Evolutionary conservation across 2,329 filamentous ascomycete species (phyloP).

Genomic region (Dothistroma septosporum): DNA sequence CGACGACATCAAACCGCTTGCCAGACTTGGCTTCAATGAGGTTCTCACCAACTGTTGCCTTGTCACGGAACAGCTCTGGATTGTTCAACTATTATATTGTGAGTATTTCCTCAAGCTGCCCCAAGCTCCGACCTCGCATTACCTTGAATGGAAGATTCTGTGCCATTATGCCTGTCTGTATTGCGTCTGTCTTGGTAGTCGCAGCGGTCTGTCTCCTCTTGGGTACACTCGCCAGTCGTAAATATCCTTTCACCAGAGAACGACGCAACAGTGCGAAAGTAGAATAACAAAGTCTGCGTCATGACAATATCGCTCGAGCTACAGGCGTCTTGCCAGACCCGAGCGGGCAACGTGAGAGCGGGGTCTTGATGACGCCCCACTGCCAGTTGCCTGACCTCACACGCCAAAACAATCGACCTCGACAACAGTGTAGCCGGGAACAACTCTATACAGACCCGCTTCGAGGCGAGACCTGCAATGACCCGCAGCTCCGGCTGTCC

Average conservation of each 20-base stretch:
- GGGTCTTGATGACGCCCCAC: background rate
- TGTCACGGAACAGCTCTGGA: constrained; percentile 51
- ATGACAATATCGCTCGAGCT: constrained; percentile 2
- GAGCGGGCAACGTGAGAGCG: background rate
- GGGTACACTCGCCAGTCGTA: constrained; percentile 17
- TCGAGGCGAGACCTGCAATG: background rate
- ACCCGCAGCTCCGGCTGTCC: background rate
- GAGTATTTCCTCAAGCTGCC: background rate
- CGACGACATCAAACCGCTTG: constrained; percentile 55
- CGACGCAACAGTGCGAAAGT: background rate
- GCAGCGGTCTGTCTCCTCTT: constrained; percentile 13
- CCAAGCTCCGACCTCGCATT: constrained; percentile 2
- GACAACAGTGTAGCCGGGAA: background rate
- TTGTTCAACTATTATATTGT: constrained; percentile 46
- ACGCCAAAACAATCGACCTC: background rate
- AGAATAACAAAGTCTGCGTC: background rate
- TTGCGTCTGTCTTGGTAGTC: constrained; percentile 2
- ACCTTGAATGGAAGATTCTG: constrained; percentile 45
- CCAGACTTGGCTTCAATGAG: constrained; percentile 55
- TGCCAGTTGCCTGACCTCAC: background rate
- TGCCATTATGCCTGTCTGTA: constrained; percentile 27
- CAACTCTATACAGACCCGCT: background rate
- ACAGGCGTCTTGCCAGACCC: background rate
- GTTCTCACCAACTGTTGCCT: constrained; percentile 52
- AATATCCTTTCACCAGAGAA: background rate